Conservation (phyloP, 2,329 filamentous ascomycete species). For the Thielaviopsis euricoi region DNA sequence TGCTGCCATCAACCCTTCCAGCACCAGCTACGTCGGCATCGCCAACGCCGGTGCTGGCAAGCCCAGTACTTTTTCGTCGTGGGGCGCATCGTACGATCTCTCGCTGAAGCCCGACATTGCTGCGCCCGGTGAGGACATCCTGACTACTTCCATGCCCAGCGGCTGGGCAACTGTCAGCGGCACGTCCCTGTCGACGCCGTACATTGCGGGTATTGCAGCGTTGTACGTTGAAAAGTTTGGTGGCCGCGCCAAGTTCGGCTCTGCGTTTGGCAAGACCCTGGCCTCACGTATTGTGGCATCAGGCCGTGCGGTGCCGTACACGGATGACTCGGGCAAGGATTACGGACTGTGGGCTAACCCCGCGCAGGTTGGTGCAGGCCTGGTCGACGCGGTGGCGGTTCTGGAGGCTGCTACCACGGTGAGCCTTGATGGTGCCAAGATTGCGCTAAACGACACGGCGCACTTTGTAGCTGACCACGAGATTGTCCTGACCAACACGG, state of each 20-base stretch:
- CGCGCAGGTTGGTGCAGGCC: constrained; percentile 27
- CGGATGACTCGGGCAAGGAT: not conserved
- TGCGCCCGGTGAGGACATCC: constrained; percentile 31
- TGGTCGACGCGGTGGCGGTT: constrained; percentile 29
- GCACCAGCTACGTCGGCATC: not conserved
- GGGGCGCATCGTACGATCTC: constrained; percentile 35
- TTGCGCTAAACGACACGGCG: constrained; percentile 32
- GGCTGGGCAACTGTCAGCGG: constrained; percentile 31
- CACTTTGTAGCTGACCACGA: constrained; percentile 22
- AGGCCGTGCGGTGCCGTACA: not conserved
- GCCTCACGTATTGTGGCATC: not conserved
- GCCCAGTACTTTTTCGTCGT: constrained; percentile 31
- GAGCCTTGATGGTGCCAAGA: constrained; percentile 21
- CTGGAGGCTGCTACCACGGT: constrained; percentile 24
- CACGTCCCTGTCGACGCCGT: constrained; percentile 39
- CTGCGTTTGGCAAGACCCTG: constrained; percentile 2
- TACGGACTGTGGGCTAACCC: constrained; percentile 20
- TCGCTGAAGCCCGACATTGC: constrained; percentile 33
- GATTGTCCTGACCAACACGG: constrained; percentile 28
- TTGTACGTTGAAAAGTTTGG: constrained; percentile 27
- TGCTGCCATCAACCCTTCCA: constrained; percentile 21
- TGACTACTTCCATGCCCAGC: constrained; percentile 27
- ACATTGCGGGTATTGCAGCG: constrained; percentile 32
- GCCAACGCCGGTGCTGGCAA: constrained; percentile 19
- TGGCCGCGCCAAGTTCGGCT: constrained; percentile 18